Evolutionary conservation across 345 rosid genomes (phyloP), one percentile per base, ranked within the genome.

Genomic region (Ceriops zippeliana): DNA sequence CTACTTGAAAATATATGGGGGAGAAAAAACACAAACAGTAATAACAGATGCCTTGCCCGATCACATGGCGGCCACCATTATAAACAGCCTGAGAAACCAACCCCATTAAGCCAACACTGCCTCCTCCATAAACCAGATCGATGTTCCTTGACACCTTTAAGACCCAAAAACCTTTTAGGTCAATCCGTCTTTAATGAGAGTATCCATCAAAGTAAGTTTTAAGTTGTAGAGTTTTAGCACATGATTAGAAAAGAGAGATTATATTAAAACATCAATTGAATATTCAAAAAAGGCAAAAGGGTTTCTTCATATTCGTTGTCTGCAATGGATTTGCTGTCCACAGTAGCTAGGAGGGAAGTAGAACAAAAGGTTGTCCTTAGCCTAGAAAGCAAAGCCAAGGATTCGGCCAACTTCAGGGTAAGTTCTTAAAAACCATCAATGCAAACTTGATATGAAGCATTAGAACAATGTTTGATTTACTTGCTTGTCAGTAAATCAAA

Each of bases 101-200:
- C 38, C 98, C 98, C 98, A 92, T 92, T 68, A 92, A 73, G 15
- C 98, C 98, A 58, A 90, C 74, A 78, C 97, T 90, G 13, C 98
- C 98, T 78, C 98, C 98, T 60, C 98, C 98, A 78, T 92, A 92
- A 65, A 92, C 96, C 63, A 92, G 90, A 75, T 90, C 97, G 65
- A 92, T 89, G 47, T 89, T 87, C 74, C 91, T 92, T 26, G 90
- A 70, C 11, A 92, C 98, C 98, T 92, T 17, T n/a, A 17, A 5
- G 8, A 4, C 6, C 13, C 63, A 49, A 51, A 2, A 30, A 30
- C 0, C 4, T 53, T 24, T 24, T 53, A 8, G 2, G 58, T 54
- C 58, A 52, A 52, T 22, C 2, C 52, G 37, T 51, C 19, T 13
- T 54, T 54, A 54, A 54, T 54, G 22, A 7, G 4, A 22, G 30